These are phyloP conservation scores for Fusarium sp. DNA, from an alignment of 2,329 filamentous ascomycete genomes.

Conservation along the genomic window DNA sequence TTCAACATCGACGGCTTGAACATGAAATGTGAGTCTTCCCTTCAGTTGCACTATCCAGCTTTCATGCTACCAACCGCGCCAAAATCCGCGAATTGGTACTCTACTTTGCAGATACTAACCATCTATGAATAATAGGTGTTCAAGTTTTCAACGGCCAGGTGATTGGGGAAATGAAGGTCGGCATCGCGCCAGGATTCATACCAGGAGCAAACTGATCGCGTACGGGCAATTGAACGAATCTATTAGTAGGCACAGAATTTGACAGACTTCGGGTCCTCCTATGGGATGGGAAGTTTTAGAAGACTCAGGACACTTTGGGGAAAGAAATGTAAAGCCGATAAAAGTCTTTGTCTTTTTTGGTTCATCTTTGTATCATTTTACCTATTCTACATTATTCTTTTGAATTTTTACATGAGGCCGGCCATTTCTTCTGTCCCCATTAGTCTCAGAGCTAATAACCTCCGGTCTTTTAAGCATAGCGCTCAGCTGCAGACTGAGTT, in stretches of 20 bases:
- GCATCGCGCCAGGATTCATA: neutral
- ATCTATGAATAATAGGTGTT: fast-evolving
- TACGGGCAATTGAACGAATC: fast-evolving
- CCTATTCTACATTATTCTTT: neutral
- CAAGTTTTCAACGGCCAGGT: fast-evolving
- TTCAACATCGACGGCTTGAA: neutral
- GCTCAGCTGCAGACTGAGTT: conserved; percentile 8
- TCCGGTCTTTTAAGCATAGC: conserved; percentile 11
- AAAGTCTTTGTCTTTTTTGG: neutral
- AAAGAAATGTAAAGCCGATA: neutral
- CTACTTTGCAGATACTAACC: neutral
- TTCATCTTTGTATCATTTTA: neutral
- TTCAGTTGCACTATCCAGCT: neutral
- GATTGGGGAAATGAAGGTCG: neutral
- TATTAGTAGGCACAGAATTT: neutral
- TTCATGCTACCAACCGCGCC: neutral
- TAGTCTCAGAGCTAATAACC: neutral
- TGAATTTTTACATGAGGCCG: too few species aligned
- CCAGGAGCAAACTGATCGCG: neutral
- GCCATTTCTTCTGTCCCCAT: too few species aligned
- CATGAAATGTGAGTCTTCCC: conserved; percentile 5
- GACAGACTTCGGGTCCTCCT: too few species aligned
- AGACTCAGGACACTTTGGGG: neutral
- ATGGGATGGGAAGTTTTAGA: neutral
- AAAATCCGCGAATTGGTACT: neutral